Evolutionary conservation across 371 early-diverging fungal species (phyloP).

Genomic region (Basidiobolus meristosporus): DNA sequence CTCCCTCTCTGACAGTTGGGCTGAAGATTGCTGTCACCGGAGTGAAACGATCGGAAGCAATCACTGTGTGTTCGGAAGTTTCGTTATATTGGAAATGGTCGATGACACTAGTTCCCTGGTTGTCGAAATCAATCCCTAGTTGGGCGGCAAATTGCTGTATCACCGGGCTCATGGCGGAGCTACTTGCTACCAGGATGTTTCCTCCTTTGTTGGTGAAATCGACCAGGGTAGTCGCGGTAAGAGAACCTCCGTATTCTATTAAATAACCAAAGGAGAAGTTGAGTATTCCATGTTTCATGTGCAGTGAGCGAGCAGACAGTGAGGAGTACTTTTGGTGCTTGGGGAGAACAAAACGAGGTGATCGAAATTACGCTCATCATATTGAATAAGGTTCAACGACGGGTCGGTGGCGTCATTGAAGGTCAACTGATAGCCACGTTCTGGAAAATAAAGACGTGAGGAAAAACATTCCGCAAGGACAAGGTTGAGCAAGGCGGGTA

Average conservation of each 20-base stretch:
- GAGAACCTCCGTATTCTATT: slow-evolving; percentile 16
- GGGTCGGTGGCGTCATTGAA: slow-evolving; percentile 20
- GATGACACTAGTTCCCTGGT: slow-evolving; percentile 31
- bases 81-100: slow-evolving; percentile 38
- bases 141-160: slow-evolving; percentile 67
- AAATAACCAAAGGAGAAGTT: slow-evolving; percentile 1
- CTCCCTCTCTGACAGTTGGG: slow-evolving; percentile 12
- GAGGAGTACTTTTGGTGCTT: slow-evolving; percentile 24
- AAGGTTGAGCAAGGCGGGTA: background rate
- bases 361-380: slow-evolving; percentile 35
- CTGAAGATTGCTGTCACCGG: too few relatives aligned
- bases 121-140: slow-evolving; percentile 71
- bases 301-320: background rate
- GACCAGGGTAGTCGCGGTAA: slow-evolving; percentile 35
- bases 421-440: slow-evolving; percentile 33
- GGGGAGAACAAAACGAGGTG: slow-evolving; percentile 56
- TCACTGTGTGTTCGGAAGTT: slow-evolving; percentile 5
- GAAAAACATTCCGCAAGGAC: background rate
- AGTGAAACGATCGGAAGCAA: too few relatives aligned
- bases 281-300: background rate
- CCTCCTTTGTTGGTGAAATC: slow-evolving; percentile 82
- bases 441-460: slow-evolving; percentile 13
- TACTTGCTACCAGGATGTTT: slow-evolving; percentile 63
- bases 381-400: slow-evolving; percentile 13
- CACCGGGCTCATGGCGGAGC: slow-evolving; percentile 33